phyloP scores from a whole-genome alignment of 2,329 filamentous ascomycete genomes.

The Colletotrichum agaves region DNA sequence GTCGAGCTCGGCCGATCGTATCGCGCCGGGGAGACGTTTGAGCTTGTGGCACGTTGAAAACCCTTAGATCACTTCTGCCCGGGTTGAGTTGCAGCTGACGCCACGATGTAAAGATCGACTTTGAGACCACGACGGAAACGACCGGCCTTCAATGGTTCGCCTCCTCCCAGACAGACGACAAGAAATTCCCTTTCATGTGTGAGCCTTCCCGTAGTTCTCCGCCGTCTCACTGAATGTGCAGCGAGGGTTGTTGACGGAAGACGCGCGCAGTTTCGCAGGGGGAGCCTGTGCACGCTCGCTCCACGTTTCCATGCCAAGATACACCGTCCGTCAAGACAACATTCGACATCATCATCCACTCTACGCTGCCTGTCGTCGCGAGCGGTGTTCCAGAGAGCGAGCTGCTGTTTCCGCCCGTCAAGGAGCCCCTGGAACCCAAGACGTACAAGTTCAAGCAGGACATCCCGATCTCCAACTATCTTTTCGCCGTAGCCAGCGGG shows the following conservation, averaged over 20 bases:
- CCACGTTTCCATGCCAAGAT: constrained; percentile 95
- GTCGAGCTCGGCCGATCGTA: neutral
- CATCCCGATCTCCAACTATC: constrained; percentile 91
- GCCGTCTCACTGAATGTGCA: neutral
- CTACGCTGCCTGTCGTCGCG: constrained; percentile 86
- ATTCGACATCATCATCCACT: constrained; percentile 87
- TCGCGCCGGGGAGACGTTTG: neutral
- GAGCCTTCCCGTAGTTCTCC: neutral
- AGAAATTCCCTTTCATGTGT: constrained; percentile 93
- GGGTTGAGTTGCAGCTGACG: neutral
- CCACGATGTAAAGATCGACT: constrained; percentile 62
- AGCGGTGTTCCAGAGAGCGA: constrained; percentile 72
- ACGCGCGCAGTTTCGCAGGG: constrained; percentile 77
- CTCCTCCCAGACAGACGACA: constrained; percentile 91
- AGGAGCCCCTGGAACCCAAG: neutral
- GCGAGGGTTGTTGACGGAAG: neutral
- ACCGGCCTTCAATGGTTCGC: constrained; percentile 96
- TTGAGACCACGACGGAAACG: constrained; percentile 87
- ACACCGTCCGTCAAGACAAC: constrained; percentile 96
- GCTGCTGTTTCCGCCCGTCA: neutral
- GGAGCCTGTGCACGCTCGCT: constrained; percentile 93
- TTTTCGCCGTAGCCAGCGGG: constrained; percentile 80
- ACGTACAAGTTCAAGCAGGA: constrained; percentile 86
- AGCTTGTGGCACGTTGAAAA: neutral
- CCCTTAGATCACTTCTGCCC: too few relatives aligned